Conservation (phyloP, 345 rosid species). For the Eucalyptus erythrocorys region DNA sequence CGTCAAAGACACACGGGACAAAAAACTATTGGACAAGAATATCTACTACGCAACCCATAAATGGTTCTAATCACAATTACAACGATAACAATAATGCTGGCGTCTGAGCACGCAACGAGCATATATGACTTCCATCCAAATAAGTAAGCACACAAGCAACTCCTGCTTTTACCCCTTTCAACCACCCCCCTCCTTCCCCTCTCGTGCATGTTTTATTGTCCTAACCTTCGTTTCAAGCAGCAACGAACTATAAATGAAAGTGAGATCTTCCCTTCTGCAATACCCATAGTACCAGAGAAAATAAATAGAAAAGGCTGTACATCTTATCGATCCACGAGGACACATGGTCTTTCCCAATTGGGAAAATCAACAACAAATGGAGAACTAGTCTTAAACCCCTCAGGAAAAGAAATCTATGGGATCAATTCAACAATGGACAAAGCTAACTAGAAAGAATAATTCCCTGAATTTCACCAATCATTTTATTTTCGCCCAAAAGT, state of each 20-base stretch:
- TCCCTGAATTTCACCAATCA: background rate
- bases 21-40: no score
- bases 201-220: background rate
- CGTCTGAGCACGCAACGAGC: no score
- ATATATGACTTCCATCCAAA: no score
- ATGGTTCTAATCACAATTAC: no score
- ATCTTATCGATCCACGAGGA: background rate
- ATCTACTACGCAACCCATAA: no score
- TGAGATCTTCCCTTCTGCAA: background rate
- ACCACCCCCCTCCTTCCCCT: no score
- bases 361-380: background rate
- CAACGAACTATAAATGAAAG: background rate
- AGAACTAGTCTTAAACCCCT: background rate
- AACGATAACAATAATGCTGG: no score
- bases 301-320: background rate
- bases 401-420: background rate
- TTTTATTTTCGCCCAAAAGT: background rate
- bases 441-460: background rate
- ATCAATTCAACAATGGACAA: background rate
- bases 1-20: no score
- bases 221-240: background rate
- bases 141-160: no score
- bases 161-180: no score
- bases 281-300: background rate
- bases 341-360: background rate